phyloP scores from a whole-genome alignment of 2,329 filamentous ascomycete genomes.

The Didymella glomerata region DNA sequence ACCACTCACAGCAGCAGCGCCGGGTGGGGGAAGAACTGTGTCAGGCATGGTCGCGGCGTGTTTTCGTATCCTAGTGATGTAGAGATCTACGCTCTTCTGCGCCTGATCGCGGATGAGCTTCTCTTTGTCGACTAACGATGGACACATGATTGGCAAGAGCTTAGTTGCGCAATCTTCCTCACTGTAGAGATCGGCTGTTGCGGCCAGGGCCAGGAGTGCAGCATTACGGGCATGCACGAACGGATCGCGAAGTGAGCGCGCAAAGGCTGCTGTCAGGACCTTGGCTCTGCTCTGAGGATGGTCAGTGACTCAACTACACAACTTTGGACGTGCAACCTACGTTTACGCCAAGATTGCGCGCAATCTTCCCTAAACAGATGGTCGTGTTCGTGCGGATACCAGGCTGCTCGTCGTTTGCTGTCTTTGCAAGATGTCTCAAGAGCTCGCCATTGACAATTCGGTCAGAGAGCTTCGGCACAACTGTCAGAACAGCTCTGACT shows the following conservation, averaged over 20 bases:
- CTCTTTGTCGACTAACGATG: slow-evolving; percentile 90
- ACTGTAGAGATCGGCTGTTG: slow-evolving; percentile 83
- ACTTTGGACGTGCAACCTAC: slow-evolving; percentile 45
- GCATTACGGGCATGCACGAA: slow-evolving; percentile 95
- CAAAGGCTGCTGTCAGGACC: slow-evolving; percentile 91
- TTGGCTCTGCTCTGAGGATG: slow-evolving; percentile 75
- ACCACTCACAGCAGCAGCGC: slow-evolving; percentile 55
- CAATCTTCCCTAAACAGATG: slow-evolving; percentile 95
- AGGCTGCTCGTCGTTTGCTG: slow-evolving; percentile 95
- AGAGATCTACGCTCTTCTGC: slow-evolving; percentile 86
- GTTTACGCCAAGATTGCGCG: slow-evolving; percentile 78
- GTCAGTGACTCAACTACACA: slow-evolving; percentile 18
- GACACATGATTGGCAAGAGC: slow-evolving; percentile 84
- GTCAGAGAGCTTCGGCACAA: slow-evolving; percentile 90
- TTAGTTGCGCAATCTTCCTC: slow-evolving; percentile 89
- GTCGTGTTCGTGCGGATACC: slow-evolving; percentile 98
- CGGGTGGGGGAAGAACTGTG: slow-evolving; percentile 73
- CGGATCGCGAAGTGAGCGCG: slow-evolving; percentile 86
- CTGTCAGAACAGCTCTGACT: slow-evolving; percentile 87
- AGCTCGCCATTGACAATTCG: slow-evolving; percentile 93
- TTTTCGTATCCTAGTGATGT: slow-evolving; percentile 83
- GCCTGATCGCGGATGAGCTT: slow-evolving; percentile 93
- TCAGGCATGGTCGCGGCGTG: slow-evolving; percentile 81
- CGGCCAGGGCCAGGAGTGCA: slow-evolving; percentile 82
- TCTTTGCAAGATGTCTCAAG: slow-evolving; percentile 88